Evolutionary conservation across 306 rosid genomes (phyloP), one percentile per base, ranked within the genome.

Genomic region (Acacia acuminata): DNA sequence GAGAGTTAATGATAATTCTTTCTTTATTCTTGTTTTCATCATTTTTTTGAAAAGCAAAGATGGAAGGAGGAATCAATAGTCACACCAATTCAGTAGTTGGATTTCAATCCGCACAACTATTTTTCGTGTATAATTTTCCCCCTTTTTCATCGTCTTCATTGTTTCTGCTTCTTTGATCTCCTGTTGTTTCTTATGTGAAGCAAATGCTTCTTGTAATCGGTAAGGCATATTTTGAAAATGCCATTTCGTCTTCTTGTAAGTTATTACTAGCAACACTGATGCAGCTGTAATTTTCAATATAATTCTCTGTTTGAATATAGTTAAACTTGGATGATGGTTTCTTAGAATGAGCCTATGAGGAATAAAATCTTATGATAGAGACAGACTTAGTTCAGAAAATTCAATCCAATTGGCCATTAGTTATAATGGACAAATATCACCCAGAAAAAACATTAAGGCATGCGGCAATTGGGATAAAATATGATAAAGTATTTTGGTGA

Each of bases 161-260:
- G 84, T 85, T 79, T 82, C 77, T 34, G 65, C 73, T 76, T 60
- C 69, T 36, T 71, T 72, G 76, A 24, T 8, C 43, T 11, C 19
- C 25, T 47, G 42, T 66, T 74, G 12, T 77, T 83, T 85, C 75
- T 51, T 80, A 77, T 78, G 75, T 75, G 94, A 90, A 91, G 98
- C 94, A 87, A 88, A 88, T 81, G 93, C 91, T 90, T 88, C 91
- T 80, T 88, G 92, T 90, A 92, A 85, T 90, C 81, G 75, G 80
- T 68, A 80, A 81, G 94, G 98, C 98, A 89, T 89, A 84, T 92
- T 94, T 93, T 93, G 78, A 71, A 85, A 87, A 78, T 91, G 98
- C 97, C 97, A 84, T 86, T 81, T 84, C 75, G 86, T 80, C 68
- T 83, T 85, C 71, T 63, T 87, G 89, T 76, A 80, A 68, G 73